Conservation (phyloP, 805 yeast genomes). For the Saccharomyces mikatae region DNA sequence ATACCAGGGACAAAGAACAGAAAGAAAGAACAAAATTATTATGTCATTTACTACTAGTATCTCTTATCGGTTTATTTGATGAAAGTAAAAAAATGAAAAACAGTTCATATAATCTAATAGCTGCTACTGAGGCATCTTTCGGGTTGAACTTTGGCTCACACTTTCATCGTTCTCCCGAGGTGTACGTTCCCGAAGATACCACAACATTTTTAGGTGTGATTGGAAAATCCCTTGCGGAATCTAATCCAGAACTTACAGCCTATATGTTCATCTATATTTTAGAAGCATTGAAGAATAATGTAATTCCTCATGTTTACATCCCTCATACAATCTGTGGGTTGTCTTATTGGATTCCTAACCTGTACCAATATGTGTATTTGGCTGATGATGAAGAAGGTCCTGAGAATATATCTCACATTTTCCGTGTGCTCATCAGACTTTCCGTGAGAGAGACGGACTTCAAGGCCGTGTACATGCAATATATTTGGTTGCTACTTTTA, state of each 20-base stretch:
- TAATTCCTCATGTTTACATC: conserved; percentile 15
- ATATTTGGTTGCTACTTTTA: conserved; percentile 61
- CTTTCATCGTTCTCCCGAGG: conserved; percentile 46
- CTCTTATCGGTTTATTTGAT: conserved; percentile 61
- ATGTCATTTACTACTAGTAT: conserved; percentile 55
- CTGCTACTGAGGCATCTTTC: conserved; percentile 53
- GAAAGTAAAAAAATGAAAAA: conserved; percentile 50
- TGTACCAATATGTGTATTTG: conserved; percentile 48
- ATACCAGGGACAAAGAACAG: conserved; percentile 17
- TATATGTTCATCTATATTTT: conserved; percentile 36
- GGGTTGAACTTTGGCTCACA: conserved; percentile 52
- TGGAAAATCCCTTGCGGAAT: conserved; percentile 47
- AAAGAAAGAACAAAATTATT: conserved; percentile 35
- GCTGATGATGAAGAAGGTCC: conserved; percentile 51
- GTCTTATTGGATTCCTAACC: conserved; percentile 69
- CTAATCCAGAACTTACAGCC: conserved; percentile 52
- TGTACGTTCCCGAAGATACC: conserved; percentile 62
- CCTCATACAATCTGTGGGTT: conserved; percentile 27
- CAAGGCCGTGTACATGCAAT: conserved; percentile 46
- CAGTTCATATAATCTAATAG: conserved; percentile 55
- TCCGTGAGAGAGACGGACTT: conserved; percentile 43
- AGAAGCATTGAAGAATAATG: conserved; percentile 18
- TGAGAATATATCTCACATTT: conserved; percentile 49
- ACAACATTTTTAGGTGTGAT: conserved; percentile 51
- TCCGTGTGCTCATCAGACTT: conserved; percentile 53